Base-by-base conservation (phyloP, 306 rosid species). In the Urtica urens region DNA sequence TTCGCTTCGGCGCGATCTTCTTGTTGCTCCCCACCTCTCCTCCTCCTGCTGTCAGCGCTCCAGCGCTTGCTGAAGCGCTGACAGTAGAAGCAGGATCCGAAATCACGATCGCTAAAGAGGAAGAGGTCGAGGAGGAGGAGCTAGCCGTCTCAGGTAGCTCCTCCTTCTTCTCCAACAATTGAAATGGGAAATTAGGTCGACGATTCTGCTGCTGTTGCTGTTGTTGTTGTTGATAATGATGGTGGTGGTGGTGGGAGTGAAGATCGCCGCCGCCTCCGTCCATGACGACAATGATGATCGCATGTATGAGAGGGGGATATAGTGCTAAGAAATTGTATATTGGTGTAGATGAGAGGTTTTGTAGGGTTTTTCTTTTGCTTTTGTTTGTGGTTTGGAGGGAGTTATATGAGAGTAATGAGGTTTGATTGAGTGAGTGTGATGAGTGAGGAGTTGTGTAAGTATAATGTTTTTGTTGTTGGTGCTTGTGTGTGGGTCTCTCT, bases 171-270 rank as follows among this genome's bases (percentile, higher is more conserved):
- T 83, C 96, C 3, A 87, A 84, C 29, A 87, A 73, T 15, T 87
- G 96, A 59, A 87, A 80, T 8, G 96, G 96, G 51, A 87, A 87
- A 50, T 66, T 80, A 6, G 82, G 87, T 10, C 84, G 93, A 75
- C 64, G 68, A 42, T 78, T 78, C 2, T 65, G 59, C 2, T 57
- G 70, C 3, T 44, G 67, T 0, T 62, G 53, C 2, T 64, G 58
- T 2, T 55, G 69, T 1, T 54, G 67, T 0, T 62, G 53, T 6
- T 59, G 53, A 3, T 38, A 54, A 0, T 58, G 63, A 4, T 59
- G 72, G 2, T 50, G 59, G 31, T 61, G 26, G 2, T 55, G 68
- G 11, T 64, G 78, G 17, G 64, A 79, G 65, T 76, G 85, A 74
- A 71, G 82, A 72, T 67, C 77, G 28, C 78, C 82, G 66, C 77